Evolutionary conservation across 192 early-diverging fungal species (phyloP), one percentile per base, ranked within the genome.

Genomic region (Coemansia sp.): DNA sequence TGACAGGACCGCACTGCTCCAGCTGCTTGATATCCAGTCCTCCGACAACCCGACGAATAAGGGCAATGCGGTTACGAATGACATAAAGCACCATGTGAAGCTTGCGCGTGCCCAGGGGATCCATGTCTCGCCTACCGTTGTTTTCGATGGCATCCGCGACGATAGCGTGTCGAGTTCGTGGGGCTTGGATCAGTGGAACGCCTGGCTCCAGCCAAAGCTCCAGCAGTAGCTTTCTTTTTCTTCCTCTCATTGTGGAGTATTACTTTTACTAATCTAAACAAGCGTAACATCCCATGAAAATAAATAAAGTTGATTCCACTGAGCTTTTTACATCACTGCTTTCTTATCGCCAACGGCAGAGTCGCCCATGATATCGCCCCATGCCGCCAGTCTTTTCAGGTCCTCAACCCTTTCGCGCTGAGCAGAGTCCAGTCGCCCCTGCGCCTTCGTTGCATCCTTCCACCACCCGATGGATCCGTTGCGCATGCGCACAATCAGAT

Each of bases 41-140:
- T 62, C 66, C 0, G 78, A 56, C 9, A 61, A 59, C 13, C 68
- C 86, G 8, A 64, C 68, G 9, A 94, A 94, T 67, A 68, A 60
- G 0, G 92, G 92, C 57, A 94, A 92, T 71, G 79, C 82, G 10
- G 85, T 94, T 2, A 86, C 91, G 6, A 77, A 77, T 41, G 87
- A 90, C 41, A 80, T 93, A 43, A 94, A 94, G 70, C 80, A 84
- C 67, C 86, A 87, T 42, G 86, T 94, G 51, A 84, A 77, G 51
- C 45, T 91, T 1, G 88, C 82, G 3, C 87, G 92, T 58, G 88
- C 90, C 42, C 86, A 85, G 54, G 88, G 88, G 3, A 89, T 94
- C 69, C 92, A 94, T 68, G 88, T 92, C 40, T 87, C 85, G 51
- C 92, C 92, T 3, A 92, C 92, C 5, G 88, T 90, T 4, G 63